Conservation (phyloP, 140 eudicot genomes). For the Cichorium intybus region DNA sequence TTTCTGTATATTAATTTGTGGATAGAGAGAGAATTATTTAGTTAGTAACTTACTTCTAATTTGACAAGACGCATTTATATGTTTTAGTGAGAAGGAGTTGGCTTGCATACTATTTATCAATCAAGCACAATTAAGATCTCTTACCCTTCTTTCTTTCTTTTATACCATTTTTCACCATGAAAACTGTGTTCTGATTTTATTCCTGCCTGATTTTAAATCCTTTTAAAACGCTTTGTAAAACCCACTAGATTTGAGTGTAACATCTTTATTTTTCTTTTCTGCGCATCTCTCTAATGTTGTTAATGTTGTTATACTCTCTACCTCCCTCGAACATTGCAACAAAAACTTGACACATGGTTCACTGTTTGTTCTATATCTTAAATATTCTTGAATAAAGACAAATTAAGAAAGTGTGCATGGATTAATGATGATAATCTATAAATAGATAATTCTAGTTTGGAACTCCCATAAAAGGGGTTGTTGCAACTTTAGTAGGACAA, state of each 20-base stretch:
- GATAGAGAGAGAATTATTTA: neutral
- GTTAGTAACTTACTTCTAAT: neutral
- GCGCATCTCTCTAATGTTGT: too few species aligned
- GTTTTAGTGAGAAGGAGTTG: too few species aligned
- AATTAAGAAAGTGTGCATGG: neutral
- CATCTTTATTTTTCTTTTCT: neutral
- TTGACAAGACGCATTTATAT: neutral
- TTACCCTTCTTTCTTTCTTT: neutral
- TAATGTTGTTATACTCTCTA: too few species aligned
- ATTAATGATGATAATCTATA: neutral
- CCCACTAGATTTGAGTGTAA: neutral
- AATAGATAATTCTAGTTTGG: neutral
- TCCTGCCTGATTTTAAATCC: constrained; percentile 2
- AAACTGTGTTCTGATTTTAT: neutral
- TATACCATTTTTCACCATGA: neutral
- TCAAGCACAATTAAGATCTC: neutral
- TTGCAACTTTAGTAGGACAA: neutral
- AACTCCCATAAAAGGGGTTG: neutral
- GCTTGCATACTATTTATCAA: neutral
- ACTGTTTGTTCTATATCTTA: neutral
- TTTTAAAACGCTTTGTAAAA: too few species aligned
- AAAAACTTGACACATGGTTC: too few species aligned
- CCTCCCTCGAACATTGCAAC: too few species aligned
- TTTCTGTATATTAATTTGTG: too few species aligned
- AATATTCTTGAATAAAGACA: neutral